phyloP scores from a whole-genome alignment of 2,329 filamentous ascomycete species.

The Huntiella bhutanensis region DNA sequence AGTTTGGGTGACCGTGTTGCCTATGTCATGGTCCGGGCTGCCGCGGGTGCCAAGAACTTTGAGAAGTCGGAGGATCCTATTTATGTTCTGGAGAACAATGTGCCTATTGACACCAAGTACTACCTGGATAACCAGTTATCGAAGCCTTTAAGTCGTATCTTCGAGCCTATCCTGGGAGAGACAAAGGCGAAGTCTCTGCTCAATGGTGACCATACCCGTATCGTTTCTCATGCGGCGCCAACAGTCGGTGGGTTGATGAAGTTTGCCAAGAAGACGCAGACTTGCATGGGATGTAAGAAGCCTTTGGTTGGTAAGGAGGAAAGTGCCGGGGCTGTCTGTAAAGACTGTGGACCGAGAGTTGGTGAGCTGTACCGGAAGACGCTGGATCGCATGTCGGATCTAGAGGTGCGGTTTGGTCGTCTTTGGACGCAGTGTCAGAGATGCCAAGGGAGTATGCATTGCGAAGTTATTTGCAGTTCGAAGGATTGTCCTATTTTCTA shows the following conservation, averaged over 20 bases:
- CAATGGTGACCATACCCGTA: conserved; percentile 84
- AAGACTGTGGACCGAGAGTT: conserved; percentile 64
- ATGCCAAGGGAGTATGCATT: conserved; percentile 94
- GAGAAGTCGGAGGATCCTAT: conserved; percentile 95
- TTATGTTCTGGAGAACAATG: conserved; percentile 90
- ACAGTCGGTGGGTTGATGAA: conserved; percentile 92
- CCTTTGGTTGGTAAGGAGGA: conserved; percentile 67
- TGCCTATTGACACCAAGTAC: conserved; percentile 95
- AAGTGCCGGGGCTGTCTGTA: conserved; percentile 68
- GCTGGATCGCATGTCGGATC: conserved; percentile 68
- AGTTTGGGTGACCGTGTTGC: conserved; percentile 87
- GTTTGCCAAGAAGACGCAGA: conserved; percentile 93
- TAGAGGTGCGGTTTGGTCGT: conserved; percentile 80
- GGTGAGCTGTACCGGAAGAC: conserved; percentile 90
- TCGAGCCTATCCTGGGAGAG: conserved; percentile 92
- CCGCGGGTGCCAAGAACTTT: conserved; percentile 80
- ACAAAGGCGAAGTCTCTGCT: conserved; percentile 74
- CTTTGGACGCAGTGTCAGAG: conserved; percentile 97
- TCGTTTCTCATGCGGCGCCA: conserved; percentile 80
- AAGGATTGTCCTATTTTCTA: conserved; percentile 98
- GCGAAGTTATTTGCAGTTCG: conserved; percentile 91
- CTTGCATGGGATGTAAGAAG: conserved; percentile 98
- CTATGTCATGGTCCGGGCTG: conserved; percentile 92
- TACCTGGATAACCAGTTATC: conserved; percentile 97
- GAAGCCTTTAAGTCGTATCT: conserved; percentile 85